Conservation (phyloP, 208 protist genomes). For the Crithidia mellificae region DNA sequence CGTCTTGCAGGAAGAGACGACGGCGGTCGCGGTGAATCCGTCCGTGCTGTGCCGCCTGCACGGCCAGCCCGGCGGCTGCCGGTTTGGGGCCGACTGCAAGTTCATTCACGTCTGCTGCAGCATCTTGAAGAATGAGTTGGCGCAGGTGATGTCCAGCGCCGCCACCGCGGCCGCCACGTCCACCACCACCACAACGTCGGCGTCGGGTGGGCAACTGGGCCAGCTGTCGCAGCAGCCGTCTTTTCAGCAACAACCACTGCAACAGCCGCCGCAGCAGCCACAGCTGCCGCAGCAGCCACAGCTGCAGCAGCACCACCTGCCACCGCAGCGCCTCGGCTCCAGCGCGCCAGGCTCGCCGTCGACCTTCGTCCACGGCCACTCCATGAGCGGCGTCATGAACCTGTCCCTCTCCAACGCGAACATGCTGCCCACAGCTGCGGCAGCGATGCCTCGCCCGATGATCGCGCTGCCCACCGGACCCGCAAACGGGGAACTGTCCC, state of each 20-base stretch:
- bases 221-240: neutral
- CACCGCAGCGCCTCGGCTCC: neutral
- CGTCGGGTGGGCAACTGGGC: neutral
- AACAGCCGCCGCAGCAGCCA: neutral
- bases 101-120: conserved; percentile 80
- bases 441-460: neutral
- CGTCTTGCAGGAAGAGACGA: conserved; percentile 43
- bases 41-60: conserved; percentile 67
- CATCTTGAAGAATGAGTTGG: conserved; percentile 40
- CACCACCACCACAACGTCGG: neutral
- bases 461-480: neutral
- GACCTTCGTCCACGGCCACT: conserved; percentile 4
- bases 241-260: neutral
- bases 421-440: neutral
- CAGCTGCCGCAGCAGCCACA: neutral
- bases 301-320: neutral
- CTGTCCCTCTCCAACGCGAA: neutral
- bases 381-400: conserved; percentile 4
- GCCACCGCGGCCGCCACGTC: neutral
- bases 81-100: conserved; percentile 81
- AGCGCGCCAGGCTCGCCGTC: conserved; percentile 17
- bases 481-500: neutral
- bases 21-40: conserved; percentile 15
- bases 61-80: conserved; percentile 55
- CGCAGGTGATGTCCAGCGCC: conserved; percentile 27